phyloP scores from a whole-genome alignment of 352 stramenopile genomes.

The Globisporangium okanoganense region DNA sequence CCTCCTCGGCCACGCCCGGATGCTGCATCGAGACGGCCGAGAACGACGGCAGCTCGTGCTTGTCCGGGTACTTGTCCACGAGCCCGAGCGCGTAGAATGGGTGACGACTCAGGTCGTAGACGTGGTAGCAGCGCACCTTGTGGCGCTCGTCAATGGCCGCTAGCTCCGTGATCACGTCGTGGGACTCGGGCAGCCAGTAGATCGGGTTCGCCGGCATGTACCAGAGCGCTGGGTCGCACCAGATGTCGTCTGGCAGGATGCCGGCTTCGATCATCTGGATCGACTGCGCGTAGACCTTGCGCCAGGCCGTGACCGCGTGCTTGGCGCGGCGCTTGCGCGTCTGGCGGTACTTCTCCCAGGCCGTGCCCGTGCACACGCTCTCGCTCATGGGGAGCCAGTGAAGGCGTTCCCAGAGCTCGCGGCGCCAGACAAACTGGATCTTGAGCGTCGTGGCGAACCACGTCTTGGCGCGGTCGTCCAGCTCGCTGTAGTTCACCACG shows the following conservation, averaged over 20 bases:
- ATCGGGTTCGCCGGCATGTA: conserved; percentile 40
- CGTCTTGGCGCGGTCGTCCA: conserved; percentile 20
- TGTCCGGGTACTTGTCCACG: conserved; percentile 17
- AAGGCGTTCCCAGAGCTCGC: conserved; percentile 44
- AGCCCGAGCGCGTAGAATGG: conserved; percentile 22
- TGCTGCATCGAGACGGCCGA: conserved; percentile 9
- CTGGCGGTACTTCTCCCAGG: conserved; percentile 39
- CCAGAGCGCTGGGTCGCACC: conserved; percentile 39
- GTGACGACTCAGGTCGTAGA: conserved; percentile 15
- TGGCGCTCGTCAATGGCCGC: conserved; percentile 25
- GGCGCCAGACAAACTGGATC: conserved; percentile 39
- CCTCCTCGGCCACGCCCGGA: neutral
- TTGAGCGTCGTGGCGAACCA: conserved; percentile 35
- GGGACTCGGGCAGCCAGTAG: conserved; percentile 33
- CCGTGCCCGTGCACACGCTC: conserved; percentile 26
- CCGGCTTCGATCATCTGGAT: conserved; percentile 40
- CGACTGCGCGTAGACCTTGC: conserved; percentile 41
- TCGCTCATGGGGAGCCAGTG: conserved; percentile 49
- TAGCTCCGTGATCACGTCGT: conserved; percentile 23
- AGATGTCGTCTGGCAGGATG: conserved; percentile 31
- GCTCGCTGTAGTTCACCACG: conserved; percentile 22
- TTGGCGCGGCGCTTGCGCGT: conserved; percentile 32
- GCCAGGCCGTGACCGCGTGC: conserved; percentile 33
- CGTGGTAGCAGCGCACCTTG: conserved; percentile 22
- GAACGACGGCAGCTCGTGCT: conserved; percentile 19